phyloP scores from a whole-genome alignment of 306 rosid genomes.

The Dalbergia oliveri region DNA sequence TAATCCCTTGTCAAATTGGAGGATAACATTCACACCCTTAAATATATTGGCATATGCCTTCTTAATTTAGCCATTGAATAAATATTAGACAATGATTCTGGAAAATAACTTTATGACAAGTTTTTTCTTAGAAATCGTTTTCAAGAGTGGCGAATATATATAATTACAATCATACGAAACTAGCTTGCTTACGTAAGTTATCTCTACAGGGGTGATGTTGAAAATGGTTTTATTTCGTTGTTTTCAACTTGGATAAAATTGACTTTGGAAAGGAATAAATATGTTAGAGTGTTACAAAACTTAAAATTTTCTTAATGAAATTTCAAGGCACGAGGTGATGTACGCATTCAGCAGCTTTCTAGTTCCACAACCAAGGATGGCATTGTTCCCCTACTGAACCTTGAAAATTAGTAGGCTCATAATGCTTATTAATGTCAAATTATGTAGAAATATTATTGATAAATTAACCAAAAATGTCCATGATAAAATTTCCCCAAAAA shows the following conservation, averaged over 20 bases:
- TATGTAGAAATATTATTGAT: background rate
- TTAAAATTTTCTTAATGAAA: background rate
- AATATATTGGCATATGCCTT: slow-evolving; percentile 34
- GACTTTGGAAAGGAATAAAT: slow-evolving; percentile 34
- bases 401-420: background rate
- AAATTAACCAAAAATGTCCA: background rate
- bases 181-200: slow-evolving; percentile 52
- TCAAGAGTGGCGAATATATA: slow-evolving; percentile 37
- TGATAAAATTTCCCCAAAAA: background rate
- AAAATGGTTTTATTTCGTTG: slow-evolving; percentile 20
- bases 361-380: slow-evolving; percentile 19
- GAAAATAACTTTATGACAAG: slow-evolving; percentile 28
- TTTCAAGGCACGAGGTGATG: background rate
- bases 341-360: background rate
- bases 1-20: background rate
- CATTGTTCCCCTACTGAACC: slow-evolving; percentile 9
- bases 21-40: background rate
- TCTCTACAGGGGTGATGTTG: slow-evolving; percentile 34
- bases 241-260: slow-evolving; percentile 41
- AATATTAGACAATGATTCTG: slow-evolving; percentile 3
- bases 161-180: slow-evolving; percentile 43
- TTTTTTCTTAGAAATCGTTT: slow-evolving; percentile 46
- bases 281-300: background rate
- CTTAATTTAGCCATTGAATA: slow-evolving; percentile 40
- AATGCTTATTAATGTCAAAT: background rate